phyloP scores from a whole-genome alignment of 1,139 yeast genomes.

The Oligophagozyma castellii region DNA sequence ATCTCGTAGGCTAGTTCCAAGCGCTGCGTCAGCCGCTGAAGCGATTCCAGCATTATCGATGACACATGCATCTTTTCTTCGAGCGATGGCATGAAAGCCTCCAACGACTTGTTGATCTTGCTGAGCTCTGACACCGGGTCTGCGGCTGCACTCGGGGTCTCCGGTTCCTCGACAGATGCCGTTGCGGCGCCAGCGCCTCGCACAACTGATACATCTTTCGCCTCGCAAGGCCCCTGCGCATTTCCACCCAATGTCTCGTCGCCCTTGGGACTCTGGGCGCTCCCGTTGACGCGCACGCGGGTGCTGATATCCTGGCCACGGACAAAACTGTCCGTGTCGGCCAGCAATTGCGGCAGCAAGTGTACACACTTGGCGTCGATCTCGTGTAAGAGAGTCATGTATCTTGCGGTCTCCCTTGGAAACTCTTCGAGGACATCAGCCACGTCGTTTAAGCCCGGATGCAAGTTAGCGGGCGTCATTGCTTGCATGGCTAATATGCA shows the following conservation, averaged over 20 bases:
- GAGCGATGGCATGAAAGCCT: conserved; percentile 77
- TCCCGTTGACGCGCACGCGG: conserved; percentile 3
- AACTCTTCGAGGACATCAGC: conserved; percentile 86
- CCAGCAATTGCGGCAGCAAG: conserved; percentile 53
- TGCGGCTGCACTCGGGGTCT: too few species aligned
- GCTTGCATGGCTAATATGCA: too few species aligned
- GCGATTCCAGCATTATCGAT: conserved; percentile 72
- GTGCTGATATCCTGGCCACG: conserved; percentile 11
- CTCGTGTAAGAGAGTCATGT: conserved; percentile 78
- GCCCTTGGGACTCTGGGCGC: not conserved
- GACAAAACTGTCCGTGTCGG: conserved; percentile 44
- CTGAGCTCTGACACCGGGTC: conserved; percentile 27
- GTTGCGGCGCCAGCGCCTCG: conserved; percentile 22
- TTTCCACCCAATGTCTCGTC: too few species aligned
- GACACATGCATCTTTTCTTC: conserved; percentile 98
- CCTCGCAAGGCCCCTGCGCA: too few species aligned
- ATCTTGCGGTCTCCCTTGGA: conserved; percentile 72
- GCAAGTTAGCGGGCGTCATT: conserved; percentile 26
- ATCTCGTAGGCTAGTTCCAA: conserved; percentile 72
- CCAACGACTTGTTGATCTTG: conserved; percentile 34
- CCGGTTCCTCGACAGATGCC: too few species aligned
- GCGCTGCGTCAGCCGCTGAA: conserved; percentile 54
- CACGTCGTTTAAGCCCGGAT: conserved; percentile 82
- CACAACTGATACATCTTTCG: conserved; percentile 18
- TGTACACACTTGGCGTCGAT: conserved; percentile 88